Evolutionary conservation across 139 green algal species (phyloP), one percentile per base, ranked within the genome.

Genomic region (Tetraselmis chui): DNA sequence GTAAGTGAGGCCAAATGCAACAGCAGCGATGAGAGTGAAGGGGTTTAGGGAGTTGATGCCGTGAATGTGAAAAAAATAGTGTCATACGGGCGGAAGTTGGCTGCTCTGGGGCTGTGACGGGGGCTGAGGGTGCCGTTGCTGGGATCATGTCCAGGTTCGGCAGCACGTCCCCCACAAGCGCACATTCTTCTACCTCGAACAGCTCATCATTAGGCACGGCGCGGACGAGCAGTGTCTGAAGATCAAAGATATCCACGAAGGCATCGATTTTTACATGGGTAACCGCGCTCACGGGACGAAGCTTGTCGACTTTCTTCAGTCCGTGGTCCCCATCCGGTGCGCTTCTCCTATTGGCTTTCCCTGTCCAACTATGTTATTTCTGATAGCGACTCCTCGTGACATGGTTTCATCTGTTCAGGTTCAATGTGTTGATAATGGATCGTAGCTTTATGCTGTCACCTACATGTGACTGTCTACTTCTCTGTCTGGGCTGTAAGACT

Each of bases 331-430:
- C 23, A 84, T 88, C 18, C 45, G 45, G 45, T 29, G 2, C 74
- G 74, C 74, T 5, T 25, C 74, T n/a, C n/a, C 58, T 84, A 84
- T 2, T 93, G 89, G 87, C 89, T 94, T 30, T 74, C 87, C 76
- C 96, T 98, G 92, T 98, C 98, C 91, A 94, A 98, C 91, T 92
- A 99, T 31, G 95, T 99, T 2, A 97, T 90, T 5, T 95, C 99
- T 85, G 94, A 99, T 88, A 92, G 88, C 26, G 92, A 99, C 87
- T 94, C 89, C 59, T 92, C 90, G 83, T 94, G 87, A 5, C 99
- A 98, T 92, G 98, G 98, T 89, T 99, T 98, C 93, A 98, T 98
- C 90, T 99, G 95, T 93, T 98, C 96, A 1, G 99, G 99, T 86
- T 92, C 85, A 1, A 90, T 97, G 1, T 96, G 99, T n/a, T n/a